Percentiles rank a stretch among this genome's conserved stretches.
Evolutionary conservation across 495 filamentous ascomycete genomes (phyloP).

Genomic region (Penicillium subrubescens): DNA sequence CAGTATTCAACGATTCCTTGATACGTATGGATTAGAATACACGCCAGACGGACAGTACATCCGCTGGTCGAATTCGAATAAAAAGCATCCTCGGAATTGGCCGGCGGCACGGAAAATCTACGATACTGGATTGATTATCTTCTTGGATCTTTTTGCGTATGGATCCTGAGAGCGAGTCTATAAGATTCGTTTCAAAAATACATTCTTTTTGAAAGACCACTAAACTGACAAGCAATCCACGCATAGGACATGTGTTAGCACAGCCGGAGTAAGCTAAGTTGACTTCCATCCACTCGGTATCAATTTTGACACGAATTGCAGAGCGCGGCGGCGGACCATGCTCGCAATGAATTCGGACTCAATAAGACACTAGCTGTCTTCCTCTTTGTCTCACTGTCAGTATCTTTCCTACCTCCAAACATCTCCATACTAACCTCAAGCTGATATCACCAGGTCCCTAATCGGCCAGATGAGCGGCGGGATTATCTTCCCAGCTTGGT

Average conservation of each 20-base stretch:
- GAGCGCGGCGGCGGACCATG: slow-evolving; percentile 25
- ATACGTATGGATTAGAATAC: slow-evolving; percentile 7
- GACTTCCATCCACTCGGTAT: background rate
- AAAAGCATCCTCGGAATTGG: slow-evolving; percentile 21
- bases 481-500: slow-evolving; percentile 49
- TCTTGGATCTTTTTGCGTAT: slow-evolving; percentile 18
- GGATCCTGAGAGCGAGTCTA: background rate
- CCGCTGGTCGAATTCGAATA: slow-evolving; percentile 19
- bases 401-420: background rate
- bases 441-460: slow-evolving; percentile 31
- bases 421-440: too few species aligned
- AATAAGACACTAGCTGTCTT: slow-evolving; percentile 25
- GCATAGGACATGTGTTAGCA: slow-evolving; percentile 31
- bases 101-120: slow-evolving; percentile 13
- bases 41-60: slow-evolving; percentile 14
- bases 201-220: background rate
- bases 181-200: background rate
- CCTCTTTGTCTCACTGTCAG: slow-evolving; percentile 33
- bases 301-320: slow-evolving; percentile 4
- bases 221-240: background rate
- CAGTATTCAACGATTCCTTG: slow-evolving; percentile 1
- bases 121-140: slow-evolving; percentile 18
- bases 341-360: slow-evolving; percentile 23
- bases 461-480: slow-evolving; percentile 50
- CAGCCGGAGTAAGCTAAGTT: slow-evolving; percentile 28